Evolutionary conservation across 1,284 basidiomycete genomes (phyloP).

Genomic region (Vanrija humicola): DNA sequence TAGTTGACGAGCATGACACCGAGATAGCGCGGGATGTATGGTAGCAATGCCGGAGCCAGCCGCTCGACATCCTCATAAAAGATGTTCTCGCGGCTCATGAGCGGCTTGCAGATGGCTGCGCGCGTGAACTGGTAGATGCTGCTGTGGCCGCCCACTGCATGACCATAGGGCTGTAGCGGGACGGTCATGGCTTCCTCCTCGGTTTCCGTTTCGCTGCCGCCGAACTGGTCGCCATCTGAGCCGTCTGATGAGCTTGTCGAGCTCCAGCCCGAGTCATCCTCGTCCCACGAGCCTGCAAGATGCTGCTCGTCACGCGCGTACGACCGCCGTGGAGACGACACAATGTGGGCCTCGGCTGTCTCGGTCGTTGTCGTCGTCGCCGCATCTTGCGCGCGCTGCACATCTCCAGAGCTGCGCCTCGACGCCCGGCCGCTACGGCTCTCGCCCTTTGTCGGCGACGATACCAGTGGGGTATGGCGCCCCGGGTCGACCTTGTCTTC

Average conservation of each 20-base stretch:
- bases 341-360: background rate
- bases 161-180: conserved; percentile 89
- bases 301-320: background rate
- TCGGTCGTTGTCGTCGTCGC: background rate
- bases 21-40: conserved; percentile 92
- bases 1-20: conserved; percentile 99
- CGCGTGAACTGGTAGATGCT: conserved; percentile 98
- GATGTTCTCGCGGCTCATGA: conserved; percentile 92
- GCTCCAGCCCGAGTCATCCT: conserved; percentile 13
- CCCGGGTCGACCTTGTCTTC: background rate
- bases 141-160: conserved; percentile 96
- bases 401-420: too few relatives aligned
- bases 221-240: background rate
- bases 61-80: conserved; percentile 97
- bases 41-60: conserved; percentile 82
- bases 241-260: conserved; percentile 6
- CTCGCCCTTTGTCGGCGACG: too few relatives aligned
- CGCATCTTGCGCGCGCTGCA: too few relatives aligned
- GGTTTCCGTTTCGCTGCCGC: conserved; percentile 18
- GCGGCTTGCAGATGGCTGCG: conserved; percentile 97
- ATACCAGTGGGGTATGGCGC: too few relatives aligned
- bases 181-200: conserved; percentile 68
- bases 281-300: conserved; percentile 1
- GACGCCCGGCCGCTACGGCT: too few relatives aligned
- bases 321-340: conserved; percentile 8